Percentiles rank a stretch among this genome's conserved stretches.
Evolutionary conservation across 2,329 filamentous ascomycete genomes (phyloP).

Genomic region (Juglanconis juglandina): DNA sequence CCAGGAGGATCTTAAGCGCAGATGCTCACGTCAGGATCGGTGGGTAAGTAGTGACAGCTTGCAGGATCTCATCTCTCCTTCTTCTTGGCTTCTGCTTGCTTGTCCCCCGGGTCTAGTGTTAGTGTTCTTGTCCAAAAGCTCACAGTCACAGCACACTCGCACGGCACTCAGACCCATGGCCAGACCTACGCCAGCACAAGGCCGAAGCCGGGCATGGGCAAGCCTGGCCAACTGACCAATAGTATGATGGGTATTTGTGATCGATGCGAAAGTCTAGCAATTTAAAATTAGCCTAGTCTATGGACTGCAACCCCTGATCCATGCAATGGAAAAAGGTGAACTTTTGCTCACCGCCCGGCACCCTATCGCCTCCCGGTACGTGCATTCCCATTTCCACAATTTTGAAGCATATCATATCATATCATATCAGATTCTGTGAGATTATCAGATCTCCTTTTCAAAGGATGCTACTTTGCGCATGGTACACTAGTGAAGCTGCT

Average conservation of each 20-base stretch:
- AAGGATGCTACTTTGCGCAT: not conserved
- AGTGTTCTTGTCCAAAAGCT: not conserved
- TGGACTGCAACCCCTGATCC: not conserved
- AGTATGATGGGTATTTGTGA: not conserved
- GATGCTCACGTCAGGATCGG: too few relatives aligned
- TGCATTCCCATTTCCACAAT: not conserved
- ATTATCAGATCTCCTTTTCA: slow-evolving; percentile 6
- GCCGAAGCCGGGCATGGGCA: not conserved
- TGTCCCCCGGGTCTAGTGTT: not conserved
- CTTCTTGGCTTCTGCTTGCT: not conserved
- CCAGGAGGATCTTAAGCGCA: not conserved
- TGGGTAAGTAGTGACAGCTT: too few relatives aligned
- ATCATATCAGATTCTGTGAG: not conserved
- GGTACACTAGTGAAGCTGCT: too few relatives aligned
- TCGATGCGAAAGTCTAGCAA: not conserved
- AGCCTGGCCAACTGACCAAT: not conserved
- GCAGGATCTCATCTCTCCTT: too few relatives aligned
- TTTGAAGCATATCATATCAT: not conserved
- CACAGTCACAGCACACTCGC: too few relatives aligned
- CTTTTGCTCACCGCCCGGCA: not conserved
- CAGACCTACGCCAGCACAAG: not conserved
- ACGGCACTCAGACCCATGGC: too few relatives aligned
- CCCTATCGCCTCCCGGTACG: not conserved
- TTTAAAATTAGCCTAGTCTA: not conserved
- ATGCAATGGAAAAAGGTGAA: not conserved